A percentile compares a stretch with the other conserved stretches of the same genome.
These are phyloP conservation scores for Keithomyces neogunnii DNA, from an alignment of 2,329 filamentous ascomycete species.

Conservation along the genomic window DNA sequence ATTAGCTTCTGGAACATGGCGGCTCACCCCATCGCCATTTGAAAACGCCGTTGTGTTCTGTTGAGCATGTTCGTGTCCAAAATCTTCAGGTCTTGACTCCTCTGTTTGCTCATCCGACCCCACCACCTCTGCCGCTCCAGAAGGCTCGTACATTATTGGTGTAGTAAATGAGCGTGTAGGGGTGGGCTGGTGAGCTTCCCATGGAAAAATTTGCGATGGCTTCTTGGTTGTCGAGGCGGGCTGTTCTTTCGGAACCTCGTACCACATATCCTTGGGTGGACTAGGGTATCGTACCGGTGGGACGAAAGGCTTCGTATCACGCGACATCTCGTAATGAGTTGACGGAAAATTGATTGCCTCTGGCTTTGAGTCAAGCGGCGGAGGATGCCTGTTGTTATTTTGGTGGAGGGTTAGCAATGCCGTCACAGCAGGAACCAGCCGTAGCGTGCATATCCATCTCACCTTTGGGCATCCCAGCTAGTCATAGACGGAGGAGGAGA, in stretches of 20 bases:
- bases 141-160: conserved; percentile 6
- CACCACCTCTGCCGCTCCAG: conserved; percentile 16
- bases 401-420: conserved; percentile 7
- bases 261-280: conserved; percentile 82
- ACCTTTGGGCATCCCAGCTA: conserved; percentile 49
- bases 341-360: conserved; percentile 80
- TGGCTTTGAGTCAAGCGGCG: conserved; percentile 60
- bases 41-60: neutral
- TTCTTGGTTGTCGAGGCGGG: conserved; percentile 45
- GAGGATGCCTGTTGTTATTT: conserved; percentile 43
- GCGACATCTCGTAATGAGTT: conserved; percentile 76
- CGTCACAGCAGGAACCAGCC: neutral
- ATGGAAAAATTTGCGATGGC: conserved; percentile 74
- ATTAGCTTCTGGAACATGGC: neutral
- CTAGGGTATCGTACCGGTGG: conserved; percentile 72
- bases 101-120: conserved; percentile 5
- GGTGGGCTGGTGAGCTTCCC: conserved; percentile 64
- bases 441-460: conserved; percentile 12
- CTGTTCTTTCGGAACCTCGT: conserved; percentile 62
- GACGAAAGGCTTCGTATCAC: conserved; percentile 64
- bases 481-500: conserved; percentile 14
- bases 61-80: neutral
- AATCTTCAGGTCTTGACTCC: neutral
- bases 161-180: conserved; percentile 53
- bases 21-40: neutral